A percentile compares a stretch with the other conserved stretches of the same genome.
phyloP scores from a whole-genome alignment of 1,139 yeast genomes.

The Yarrowia galli region DNA sequence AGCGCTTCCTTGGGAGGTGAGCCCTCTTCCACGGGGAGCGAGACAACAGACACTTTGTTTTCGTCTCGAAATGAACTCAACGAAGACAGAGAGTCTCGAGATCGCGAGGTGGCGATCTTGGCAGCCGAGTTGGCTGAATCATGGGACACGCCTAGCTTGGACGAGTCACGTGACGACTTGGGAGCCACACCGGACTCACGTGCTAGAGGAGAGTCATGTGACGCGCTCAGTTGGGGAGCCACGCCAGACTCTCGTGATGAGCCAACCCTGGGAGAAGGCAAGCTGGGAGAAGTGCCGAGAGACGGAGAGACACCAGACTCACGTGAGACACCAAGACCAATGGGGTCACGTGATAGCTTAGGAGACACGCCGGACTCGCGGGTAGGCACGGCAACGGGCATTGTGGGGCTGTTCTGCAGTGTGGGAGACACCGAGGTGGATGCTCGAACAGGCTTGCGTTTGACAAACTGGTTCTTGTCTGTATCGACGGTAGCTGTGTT shows the following conservation, averaged over 20 bases:
- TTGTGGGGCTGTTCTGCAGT: constrained; percentile 2
- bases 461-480: constrained; percentile 42
- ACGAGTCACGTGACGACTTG: neutral
- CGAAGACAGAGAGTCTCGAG: constrained; percentile 23
- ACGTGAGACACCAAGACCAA: constrained; percentile 14
- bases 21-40: constrained; percentile 28
- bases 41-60: constrained; percentile 19
- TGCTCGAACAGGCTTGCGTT: constrained; percentile 44
- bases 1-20: constrained; percentile 28
- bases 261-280: constrained; percentile 13
- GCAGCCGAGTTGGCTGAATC: neutral
- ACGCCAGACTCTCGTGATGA: constrained; percentile 8
- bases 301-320: constrained; percentile 8
- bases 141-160: neutral
- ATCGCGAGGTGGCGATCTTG: neutral
- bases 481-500: constrained; percentile 34
- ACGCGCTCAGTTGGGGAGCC: constrained; percentile 4
- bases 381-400: constrained; percentile 1
- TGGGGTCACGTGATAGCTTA: constrained; percentile 8
- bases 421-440: constrained; percentile 2
- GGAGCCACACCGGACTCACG: constrained; percentile 14
- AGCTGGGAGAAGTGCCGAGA: neutral
- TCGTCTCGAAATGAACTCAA: constrained; percentile 24
- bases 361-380: constrained; percentile 14
- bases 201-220: neutral